Evolutionary conservation across 2,329 filamentous ascomycete genomes (phyloP).

Genomic region (Acarospora socialis): DNA sequence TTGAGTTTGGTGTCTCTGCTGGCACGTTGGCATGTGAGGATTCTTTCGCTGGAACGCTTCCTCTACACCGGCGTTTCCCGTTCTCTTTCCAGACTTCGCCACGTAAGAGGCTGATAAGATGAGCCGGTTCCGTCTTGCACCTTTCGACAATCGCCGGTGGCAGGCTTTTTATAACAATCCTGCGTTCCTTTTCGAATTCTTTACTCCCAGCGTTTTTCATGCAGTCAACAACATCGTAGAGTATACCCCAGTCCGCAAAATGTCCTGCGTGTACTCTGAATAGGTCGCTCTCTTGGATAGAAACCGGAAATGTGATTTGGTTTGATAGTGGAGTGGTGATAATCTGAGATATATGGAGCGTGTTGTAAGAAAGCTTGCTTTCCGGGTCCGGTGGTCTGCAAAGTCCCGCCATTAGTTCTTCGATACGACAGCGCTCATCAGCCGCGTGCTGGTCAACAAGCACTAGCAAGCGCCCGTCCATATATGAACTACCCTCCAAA

Average conservation of each 20-base stretch:
- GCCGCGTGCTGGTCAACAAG: constrained; percentile 90
- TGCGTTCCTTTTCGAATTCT: constrained; percentile 8
- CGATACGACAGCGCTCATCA: constrained; percentile 73
- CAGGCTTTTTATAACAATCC: constrained; percentile 42
- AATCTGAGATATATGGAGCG: no score
- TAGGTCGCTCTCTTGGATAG: constrained; percentile 43
- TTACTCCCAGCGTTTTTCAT: background rate
- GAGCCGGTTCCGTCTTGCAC: constrained; percentile 54
- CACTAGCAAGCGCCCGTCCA: constrained; percentile 38
- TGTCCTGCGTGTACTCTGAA: constrained; percentile 40
- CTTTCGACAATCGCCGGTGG: constrained; percentile 63
- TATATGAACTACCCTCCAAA: constrained; percentile 1
- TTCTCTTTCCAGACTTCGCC: constrained; percentile 56
- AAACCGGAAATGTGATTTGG: constrained; percentile 51
- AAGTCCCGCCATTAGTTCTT: constrained; percentile 51
- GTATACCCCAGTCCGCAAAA: constrained; percentile 63
- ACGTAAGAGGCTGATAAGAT: constrained; percentile 62
- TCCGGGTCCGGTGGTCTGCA: constrained; percentile 30
- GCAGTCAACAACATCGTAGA: constrained; percentile 37
- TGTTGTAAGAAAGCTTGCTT: constrained; percentile 21
- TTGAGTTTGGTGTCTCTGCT: constrained; percentile 3
- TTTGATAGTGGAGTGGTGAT: constrained; percentile 27
- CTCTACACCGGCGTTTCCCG: constrained; percentile 25
- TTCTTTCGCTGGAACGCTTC: background rate
- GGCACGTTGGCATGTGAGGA: background rate